These are phyloP conservation scores for Eimeria maxima DNA, from an alignment of 169 alveolate species.

Conservation along the genomic window DNA sequence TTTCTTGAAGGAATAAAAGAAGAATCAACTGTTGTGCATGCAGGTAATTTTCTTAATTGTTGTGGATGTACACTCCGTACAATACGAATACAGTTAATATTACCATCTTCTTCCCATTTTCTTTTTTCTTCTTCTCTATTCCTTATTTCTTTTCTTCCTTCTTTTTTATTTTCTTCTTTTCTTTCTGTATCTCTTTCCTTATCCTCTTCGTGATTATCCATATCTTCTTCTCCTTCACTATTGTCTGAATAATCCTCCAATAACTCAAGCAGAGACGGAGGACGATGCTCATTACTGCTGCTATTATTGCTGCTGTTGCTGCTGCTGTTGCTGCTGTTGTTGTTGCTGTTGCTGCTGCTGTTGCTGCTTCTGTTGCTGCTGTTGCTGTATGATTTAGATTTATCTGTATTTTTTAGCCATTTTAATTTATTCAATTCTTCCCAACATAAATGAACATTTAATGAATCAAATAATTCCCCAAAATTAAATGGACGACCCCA, in stretches of 20 bases:
- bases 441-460: constrained; percentile 23
- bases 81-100: constrained; percentile 10
- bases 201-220: neutral
- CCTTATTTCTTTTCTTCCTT: neutral
- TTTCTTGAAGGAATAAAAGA: neutral
- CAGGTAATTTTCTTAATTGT: neutral
- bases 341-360: neutral
- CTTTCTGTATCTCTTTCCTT: neutral
- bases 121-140: neutral
- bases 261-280: too few species aligned
- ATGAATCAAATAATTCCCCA: neutral
- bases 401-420: neutral
- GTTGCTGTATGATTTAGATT: neutral
- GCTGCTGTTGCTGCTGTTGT: neutral
- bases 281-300: neutral
- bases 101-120: neutral
- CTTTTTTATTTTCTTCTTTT: neutral
- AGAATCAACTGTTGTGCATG: neutral
- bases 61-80: constrained; percentile 29
- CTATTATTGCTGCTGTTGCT: neutral
- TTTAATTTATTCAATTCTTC: neutral
- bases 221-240: neutral
- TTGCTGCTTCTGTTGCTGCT: neutral
- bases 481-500: constrained; percentile 28
- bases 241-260: too few species aligned